Evolutionary conservation across 2,329 filamentous ascomycete species (phyloP).

Genomic region (Scedosporium aurantiacum): DNA sequence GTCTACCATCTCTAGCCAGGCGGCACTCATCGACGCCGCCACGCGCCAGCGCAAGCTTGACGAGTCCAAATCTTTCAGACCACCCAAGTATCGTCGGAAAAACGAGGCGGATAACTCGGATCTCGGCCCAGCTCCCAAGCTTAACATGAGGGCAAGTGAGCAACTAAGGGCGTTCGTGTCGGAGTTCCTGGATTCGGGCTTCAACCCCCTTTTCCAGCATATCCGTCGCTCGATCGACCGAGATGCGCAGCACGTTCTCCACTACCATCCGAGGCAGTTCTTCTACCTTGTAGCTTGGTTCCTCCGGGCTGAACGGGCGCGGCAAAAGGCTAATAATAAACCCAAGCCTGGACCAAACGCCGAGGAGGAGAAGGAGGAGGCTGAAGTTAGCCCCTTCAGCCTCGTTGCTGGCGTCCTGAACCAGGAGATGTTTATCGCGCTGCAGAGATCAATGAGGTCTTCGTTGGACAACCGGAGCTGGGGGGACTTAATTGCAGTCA

Average conservation of each 20-base stretch:
- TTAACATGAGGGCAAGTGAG: slow-evolving; percentile 63
- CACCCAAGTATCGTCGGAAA: slow-evolving; percentile 53
- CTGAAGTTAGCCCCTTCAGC: slow-evolving; percentile 65
- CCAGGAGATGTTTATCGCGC: slow-evolving; percentile 85
- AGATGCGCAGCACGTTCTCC: slow-evolving; percentile 70
- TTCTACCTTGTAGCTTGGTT: slow-evolving; percentile 95
- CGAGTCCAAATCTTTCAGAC: slow-evolving; percentile 78
- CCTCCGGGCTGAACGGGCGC: slow-evolving; percentile 67
- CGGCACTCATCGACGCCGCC: slow-evolving; percentile 63
- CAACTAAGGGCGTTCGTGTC: slow-evolving; percentile 75
- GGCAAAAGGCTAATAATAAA: slow-evolving; percentile 47
- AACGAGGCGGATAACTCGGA: slow-evolving; percentile 58
- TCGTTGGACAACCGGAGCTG: slow-evolving; percentile 75
- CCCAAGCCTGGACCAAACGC: slow-evolving; percentile 20
- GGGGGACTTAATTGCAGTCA: slow-evolving; percentile 74
- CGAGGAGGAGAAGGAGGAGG: slow-evolving; percentile 22
- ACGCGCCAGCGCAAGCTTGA: slow-evolving; percentile 81
- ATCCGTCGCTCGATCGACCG: slow-evolving; percentile 82
- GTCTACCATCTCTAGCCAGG: slow-evolving; percentile 79
- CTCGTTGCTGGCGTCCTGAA: slow-evolving; percentile 83
- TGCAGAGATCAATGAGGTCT: slow-evolving; percentile 73
- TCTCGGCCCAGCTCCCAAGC: slow-evolving; percentile 59
- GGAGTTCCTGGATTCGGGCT: slow-evolving; percentile 88
- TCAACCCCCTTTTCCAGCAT: slow-evolving; percentile 82
- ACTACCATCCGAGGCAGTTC: slow-evolving; percentile 71